Evolutionary conservation across 2,329 filamentous ascomycete species (phyloP).

Genomic region (Gnomoniopsis sp.): DNA sequence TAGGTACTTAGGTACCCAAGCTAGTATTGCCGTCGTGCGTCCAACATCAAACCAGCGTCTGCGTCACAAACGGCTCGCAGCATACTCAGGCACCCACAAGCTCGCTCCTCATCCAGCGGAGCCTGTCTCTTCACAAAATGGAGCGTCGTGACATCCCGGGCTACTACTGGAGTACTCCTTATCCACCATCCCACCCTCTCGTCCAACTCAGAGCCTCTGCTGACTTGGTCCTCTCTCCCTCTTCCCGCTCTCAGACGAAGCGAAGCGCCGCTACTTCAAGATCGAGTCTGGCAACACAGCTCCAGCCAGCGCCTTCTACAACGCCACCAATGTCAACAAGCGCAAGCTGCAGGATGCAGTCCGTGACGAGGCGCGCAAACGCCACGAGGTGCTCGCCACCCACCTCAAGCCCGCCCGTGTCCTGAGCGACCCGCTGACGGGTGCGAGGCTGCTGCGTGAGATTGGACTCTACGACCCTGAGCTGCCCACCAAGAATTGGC

Average conservation of each 20-base stretch:
- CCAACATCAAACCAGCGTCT: too few relatives aligned
- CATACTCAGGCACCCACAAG: too few relatives aligned
- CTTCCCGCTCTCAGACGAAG: slow-evolving; percentile 37
- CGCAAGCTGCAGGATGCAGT: slow-evolving; percentile 35
- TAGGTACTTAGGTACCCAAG: too few relatives aligned
- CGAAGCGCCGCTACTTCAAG: slow-evolving; percentile 66
- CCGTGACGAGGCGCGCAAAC: slow-evolving; percentile 20
- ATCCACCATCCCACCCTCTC: neutral
- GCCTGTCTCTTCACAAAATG: neutral
- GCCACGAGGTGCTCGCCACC: slow-evolving; percentile 4
- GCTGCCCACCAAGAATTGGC: slow-evolving; percentile 34
- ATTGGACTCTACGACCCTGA: slow-evolving; percentile 28
- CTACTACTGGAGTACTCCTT: slow-evolving; percentile 18
- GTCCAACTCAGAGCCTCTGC: too few relatives aligned
- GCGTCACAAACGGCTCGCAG: too few relatives aligned
- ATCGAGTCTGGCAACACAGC: slow-evolving; percentile 53
- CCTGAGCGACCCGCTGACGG: slow-evolving; percentile 28
- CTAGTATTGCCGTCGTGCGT: too few relatives aligned
- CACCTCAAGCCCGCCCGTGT: slow-evolving; percentile 32
- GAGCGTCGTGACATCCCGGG: slow-evolving; percentile 17
- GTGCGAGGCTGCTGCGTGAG: slow-evolving; percentile 33
- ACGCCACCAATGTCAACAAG: slow-evolving; percentile 52
- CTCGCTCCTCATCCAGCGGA: too few relatives aligned
- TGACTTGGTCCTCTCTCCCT: too few relatives aligned
- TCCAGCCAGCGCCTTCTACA: slow-evolving; percentile 48